Conservation (phyloP, 2,329 filamentous ascomycete genomes). For the Tolypocladium album region DNA sequence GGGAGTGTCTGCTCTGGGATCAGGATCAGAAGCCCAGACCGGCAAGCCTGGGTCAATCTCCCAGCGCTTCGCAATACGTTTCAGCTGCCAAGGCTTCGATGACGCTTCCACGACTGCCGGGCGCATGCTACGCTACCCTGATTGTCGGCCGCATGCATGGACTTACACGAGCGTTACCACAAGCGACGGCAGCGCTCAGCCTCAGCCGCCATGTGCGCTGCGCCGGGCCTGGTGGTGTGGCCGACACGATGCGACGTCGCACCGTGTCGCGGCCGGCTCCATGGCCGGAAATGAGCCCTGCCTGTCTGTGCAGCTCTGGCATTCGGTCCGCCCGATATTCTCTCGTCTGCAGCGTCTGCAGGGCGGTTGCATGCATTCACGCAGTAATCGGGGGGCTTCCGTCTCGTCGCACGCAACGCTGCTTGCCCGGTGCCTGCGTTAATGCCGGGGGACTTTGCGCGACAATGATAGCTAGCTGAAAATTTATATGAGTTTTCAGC, state of each 20-base stretch:
- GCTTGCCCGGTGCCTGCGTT: neutral
- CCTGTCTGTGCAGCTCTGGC: neutral
- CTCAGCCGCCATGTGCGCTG: neutral
- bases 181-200: neutral
- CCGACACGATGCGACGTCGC: constrained; percentile 1
- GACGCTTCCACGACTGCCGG: neutral
- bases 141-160: neutral
- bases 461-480: neutral
- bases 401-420: neutral
- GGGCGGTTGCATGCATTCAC: neutral
- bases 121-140: neutral
- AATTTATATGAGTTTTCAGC: neutral
- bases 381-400: neutral
- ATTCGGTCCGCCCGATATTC: neutral
- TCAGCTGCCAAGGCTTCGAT: constrained; percentile 2
- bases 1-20: neutral
- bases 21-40: neutral
- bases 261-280: neutral
- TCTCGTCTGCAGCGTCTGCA: neutral
- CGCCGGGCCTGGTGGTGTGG: neutral
- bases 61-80: neutral
- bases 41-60: neutral
- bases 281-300: neutral
- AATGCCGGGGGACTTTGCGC: neutral
- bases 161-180: neutral